Evolutionary conservation across 2,329 filamentous ascomycete genomes (phyloP).

Genomic region (Sarocladium kiliense): DNA sequence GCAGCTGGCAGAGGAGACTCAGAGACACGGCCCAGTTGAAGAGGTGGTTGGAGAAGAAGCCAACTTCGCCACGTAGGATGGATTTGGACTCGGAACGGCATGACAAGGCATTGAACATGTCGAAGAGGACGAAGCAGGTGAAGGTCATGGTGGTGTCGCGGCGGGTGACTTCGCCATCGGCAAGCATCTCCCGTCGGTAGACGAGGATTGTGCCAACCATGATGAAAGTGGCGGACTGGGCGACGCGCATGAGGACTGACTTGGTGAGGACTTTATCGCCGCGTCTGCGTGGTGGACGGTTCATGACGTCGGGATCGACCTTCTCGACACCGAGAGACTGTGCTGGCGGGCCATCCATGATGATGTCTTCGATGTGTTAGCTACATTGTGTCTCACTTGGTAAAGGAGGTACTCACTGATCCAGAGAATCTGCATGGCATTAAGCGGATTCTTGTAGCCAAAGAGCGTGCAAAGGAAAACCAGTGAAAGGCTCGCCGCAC

Average conservation of each 20-base stretch:
- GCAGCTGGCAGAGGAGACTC: slow-evolving; percentile 76
- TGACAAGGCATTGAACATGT: slow-evolving; percentile 97
- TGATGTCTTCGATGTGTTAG: slow-evolving; percentile 66
- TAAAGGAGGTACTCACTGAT: slow-evolving; percentile 69
- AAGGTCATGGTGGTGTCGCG: slow-evolving; percentile 99
- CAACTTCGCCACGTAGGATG: slow-evolving; percentile 78
- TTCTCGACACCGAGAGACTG: slow-evolving; percentile 95
- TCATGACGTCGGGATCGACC: slow-evolving; percentile 93
- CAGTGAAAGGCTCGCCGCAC: slow-evolving; percentile 84
- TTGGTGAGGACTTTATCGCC: slow-evolving; percentile 88
- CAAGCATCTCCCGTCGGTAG: slow-evolving; percentile 86
- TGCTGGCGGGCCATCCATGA: slow-evolving; percentile 97
- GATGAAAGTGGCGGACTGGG: slow-evolving; percentile 83
- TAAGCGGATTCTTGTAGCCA: slow-evolving; percentile 91
- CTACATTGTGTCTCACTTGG: background rate
- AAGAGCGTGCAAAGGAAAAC: slow-evolving; percentile 90
- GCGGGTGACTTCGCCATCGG: slow-evolving; percentile 75
- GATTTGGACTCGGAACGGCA: slow-evolving; percentile 91
- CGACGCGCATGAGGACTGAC: slow-evolving; percentile 74
- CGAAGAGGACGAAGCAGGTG: slow-evolving; percentile 96
- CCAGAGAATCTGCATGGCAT: slow-evolving; percentile 99
- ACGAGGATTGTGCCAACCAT: slow-evolving; percentile 88
- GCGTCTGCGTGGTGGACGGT: slow-evolving; percentile 75
- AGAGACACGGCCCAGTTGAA: slow-evolving; percentile 95
- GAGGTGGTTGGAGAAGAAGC: slow-evolving; percentile 79